Conservation (phyloP, 208 protist genomes). For the Entamoeba moshkovskii region DNA sequence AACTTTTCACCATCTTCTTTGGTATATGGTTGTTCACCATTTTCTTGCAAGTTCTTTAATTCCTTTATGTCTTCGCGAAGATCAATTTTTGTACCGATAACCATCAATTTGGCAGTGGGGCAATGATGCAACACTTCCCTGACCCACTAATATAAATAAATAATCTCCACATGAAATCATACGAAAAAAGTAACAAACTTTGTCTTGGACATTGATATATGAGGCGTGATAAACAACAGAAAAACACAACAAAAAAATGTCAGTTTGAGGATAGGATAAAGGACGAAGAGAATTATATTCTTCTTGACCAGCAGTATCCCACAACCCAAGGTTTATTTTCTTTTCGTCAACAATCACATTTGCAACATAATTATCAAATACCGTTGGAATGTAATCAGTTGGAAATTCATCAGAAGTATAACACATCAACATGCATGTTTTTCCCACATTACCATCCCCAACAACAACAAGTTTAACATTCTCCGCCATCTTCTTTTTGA, state of each 20-base stretch:
- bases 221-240: slow-evolving; percentile 24
- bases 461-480: slow-evolving; percentile 19
- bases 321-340: slow-evolving; percentile 17
- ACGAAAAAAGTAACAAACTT: neutral
- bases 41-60: neutral
- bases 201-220: neutral
- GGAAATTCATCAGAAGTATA: slow-evolving; percentile 20
- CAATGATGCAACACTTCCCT: slow-evolving; percentile 16
- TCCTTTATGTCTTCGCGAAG: slow-evolving; percentile 21
- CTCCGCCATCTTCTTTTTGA: neutral
- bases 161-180: neutral
- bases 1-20: slow-evolving; percentile 31
- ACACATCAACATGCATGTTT: slow-evolving; percentile 19
- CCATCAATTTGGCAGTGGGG: slow-evolving; percentile 38
- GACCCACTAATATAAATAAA: slow-evolving; percentile 41
- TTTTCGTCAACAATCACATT: slow-evolving; percentile 16
- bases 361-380: slow-evolving; percentile 39
- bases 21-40: neutral
- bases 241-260: slow-evolving; percentile 61
- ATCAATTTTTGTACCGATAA: slow-evolving; percentile 51
- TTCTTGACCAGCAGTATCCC: slow-evolving; percentile 45
- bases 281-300: slow-evolving; percentile 50
- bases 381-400: slow-evolving; percentile 25
- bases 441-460: slow-evolving; percentile 29
- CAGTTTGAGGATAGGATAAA: slow-evolving; percentile 45